Evolutionary conservation across 2,329 filamentous ascomycete genomes (phyloP).

Genomic region (Rhinocladiella mackenziei): DNA sequence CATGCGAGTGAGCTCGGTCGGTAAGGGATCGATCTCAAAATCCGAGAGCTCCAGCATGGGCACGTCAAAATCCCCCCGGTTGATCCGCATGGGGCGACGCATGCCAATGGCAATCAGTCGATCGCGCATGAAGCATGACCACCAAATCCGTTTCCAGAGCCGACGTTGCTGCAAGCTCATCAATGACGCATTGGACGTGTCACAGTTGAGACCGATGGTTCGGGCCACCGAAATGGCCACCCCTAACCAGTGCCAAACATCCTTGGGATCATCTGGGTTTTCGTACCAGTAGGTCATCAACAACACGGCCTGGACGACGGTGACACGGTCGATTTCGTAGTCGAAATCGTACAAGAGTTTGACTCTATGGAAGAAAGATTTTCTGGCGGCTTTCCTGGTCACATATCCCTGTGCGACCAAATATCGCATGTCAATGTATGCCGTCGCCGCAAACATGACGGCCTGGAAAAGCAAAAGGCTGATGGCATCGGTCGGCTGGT

Average conservation of each 20-base stretch:
- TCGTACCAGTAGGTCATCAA: conserved; percentile 98
- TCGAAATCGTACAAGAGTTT: conserved; percentile 91
- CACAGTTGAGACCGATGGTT: conserved; percentile 87
- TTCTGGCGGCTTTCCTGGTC: conserved; percentile 74
- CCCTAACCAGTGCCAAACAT: conserved; percentile 99
- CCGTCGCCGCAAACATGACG: conserved; percentile 88
- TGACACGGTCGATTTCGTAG: conserved; percentile 84
- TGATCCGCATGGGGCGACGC: conserved; percentile 86
- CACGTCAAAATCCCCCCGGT: conserved; percentile 89
- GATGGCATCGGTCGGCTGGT: conserved; percentile 66
- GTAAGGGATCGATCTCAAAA: conserved; percentile 70
- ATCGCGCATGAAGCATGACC: conserved; percentile 95
- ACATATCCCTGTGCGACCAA: conserved; percentile 73
- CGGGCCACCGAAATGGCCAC: conserved; percentile 89
- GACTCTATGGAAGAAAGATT: conserved; percentile 79
- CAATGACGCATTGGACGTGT: conserved; percentile 67
- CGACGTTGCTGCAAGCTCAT: conserved; percentile 71
- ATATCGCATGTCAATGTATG: conserved; percentile 77
- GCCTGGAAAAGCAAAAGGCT: conserved; percentile 89
- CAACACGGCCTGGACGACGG: conserved; percentile 80
- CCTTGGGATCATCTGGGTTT: conserved; percentile 92
- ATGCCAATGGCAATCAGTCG: conserved; percentile 88
- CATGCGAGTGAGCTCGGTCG: conserved; percentile 65
- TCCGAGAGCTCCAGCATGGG: conserved; percentile 81
- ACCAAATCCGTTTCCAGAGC: conserved; percentile 95